Percentiles rank a stretch among this genome's conserved stretches.
Evolutionary conservation across 192 early-diverging fungal genomes (phyloP).

Genomic region (Dimargaris cristalligena): DNA sequence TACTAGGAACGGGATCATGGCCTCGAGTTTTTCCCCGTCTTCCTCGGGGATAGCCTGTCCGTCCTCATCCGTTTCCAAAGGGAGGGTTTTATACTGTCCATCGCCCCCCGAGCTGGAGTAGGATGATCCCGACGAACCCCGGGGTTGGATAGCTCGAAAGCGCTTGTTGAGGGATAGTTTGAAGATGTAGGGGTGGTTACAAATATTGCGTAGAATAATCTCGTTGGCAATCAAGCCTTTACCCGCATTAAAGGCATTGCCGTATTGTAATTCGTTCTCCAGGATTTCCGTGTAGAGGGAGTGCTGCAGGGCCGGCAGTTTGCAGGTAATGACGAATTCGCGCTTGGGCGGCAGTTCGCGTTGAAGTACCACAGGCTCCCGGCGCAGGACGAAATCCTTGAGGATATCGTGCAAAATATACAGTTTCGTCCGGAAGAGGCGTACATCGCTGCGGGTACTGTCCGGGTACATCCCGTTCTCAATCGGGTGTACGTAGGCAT

Average conservation of each 20-base stretch:
- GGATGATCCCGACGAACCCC: no score
- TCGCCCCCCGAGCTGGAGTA: background rate
- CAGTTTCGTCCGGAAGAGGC: conserved; percentile 17
- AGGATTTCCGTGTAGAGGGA: conserved; percentile 34
- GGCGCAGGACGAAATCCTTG: conserved; percentile 39
- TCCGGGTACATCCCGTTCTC: conserved; percentile 38
- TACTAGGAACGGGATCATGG: background rate
- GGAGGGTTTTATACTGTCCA: background rate
- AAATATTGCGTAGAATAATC: conserved; percentile 25
- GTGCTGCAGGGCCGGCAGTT: conserved; percentile 36
- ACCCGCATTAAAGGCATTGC: background rate
- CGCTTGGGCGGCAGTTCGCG: conserved; percentile 46
- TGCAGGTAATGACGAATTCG: conserved; percentile 53
- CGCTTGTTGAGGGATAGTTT: conserved; percentile 14
- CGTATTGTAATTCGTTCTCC: background rate
- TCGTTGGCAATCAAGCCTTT: conserved; percentile 15
- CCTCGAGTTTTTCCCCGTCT: no score
- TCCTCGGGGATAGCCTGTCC: background rate
- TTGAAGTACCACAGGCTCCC: conserved; percentile 29
- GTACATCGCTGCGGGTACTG: conserved; percentile 15
- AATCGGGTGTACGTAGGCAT: conserved; percentile 41
- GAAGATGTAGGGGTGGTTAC: conserved; percentile 48
- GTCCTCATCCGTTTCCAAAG: background rate
- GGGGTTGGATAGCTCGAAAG: background rate
- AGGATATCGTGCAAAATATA: conserved; percentile 48